phyloP scores from a whole-genome alignment of 257 asterid species.

The Cruciata laevipes region DNA sequence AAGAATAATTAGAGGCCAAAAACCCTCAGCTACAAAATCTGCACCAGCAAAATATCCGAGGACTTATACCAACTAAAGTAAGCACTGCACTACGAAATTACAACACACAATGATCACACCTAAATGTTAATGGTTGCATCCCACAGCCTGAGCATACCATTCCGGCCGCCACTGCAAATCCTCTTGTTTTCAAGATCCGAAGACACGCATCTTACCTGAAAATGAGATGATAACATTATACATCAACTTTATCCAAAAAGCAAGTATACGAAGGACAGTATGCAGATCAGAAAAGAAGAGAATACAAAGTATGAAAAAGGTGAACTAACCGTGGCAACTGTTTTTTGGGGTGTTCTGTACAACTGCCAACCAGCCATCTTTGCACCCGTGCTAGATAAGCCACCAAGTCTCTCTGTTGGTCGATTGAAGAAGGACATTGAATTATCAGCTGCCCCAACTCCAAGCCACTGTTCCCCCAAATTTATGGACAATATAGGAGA shows the following conservation, averaged over 20 bases:
- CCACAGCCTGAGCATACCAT: conserved; percentile 92
- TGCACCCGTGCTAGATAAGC: conserved; percentile 57
- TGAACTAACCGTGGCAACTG: conserved; percentile 70
- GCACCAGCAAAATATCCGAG: background rate
- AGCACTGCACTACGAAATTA: conserved; percentile 1
- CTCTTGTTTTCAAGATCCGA: conserved; percentile 93
- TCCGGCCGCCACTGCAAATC: conserved; percentile 85
- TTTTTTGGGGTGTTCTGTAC: conserved; percentile 80
- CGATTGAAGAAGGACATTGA: conserved; percentile 97
- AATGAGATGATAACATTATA: conserved; percentile 15
- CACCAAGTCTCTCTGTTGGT: conserved; percentile 89
- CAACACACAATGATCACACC: background rate
- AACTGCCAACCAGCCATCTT: conserved; percentile 97
- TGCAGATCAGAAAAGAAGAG: background rate
- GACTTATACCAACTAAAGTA: background rate
- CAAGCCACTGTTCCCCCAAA: conserved; percentile 94
- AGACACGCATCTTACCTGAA: conserved; percentile 82
- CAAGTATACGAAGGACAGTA: background rate
- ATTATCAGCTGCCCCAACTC: conserved; percentile 95
- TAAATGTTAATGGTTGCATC: conserved; percentile 92
- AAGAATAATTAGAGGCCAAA: background rate
- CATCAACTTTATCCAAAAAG: background rate
- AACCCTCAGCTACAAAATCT: background rate
- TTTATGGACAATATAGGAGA: conserved; percentile 74
- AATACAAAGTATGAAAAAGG: conserved; percentile 2